These are phyloP conservation scores for Monosporascus sp. DNA, from an alignment of 2,329 filamentous ascomycete genomes.

Conservation along the genomic window DNA sequence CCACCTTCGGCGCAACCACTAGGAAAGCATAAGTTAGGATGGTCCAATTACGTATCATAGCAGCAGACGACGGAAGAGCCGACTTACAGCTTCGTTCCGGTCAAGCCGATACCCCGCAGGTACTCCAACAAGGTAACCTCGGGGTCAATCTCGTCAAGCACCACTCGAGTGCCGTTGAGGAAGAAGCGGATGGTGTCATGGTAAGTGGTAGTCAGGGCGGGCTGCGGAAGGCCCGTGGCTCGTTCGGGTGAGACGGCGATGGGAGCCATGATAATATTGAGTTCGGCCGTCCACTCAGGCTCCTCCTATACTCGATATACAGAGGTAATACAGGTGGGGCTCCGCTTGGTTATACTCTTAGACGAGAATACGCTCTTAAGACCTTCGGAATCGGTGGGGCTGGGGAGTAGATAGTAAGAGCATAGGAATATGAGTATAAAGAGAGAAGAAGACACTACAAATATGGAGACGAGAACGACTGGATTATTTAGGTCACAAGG, in stretches of 20 bases:
- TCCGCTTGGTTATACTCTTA: neutral
- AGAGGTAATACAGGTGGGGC: neutral
- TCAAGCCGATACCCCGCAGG: conserved; percentile 84
- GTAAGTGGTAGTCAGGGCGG: conserved; percentile 66
- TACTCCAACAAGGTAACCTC: conserved; percentile 92
- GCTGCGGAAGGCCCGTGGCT: conserved; percentile 27
- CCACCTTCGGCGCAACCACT: conserved; percentile 91
- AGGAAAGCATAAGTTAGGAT: neutral
- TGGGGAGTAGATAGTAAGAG: too few relatives aligned
- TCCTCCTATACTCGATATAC: neutral
- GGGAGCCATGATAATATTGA: conserved; percentile 44
- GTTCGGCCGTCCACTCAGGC: neutral
- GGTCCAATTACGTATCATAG: neutral
- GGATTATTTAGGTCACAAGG: neutral
- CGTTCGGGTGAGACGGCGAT: conserved; percentile 47
- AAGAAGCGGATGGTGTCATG: conserved; percentile 90
- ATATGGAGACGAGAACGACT: neutral
- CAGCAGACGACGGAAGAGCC: neutral
- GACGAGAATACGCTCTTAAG: too few relatives aligned
- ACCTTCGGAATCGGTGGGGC: too few relatives aligned
- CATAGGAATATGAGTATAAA: too few relatives aligned
- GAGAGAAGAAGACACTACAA: too few relatives aligned
- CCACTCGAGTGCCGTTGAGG: conserved; percentile 86
- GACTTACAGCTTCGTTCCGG: conserved; percentile 79
- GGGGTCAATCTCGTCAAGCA: conserved; percentile 81